phyloP scores from a whole-genome alignment of 345 rosid genomes.

The Sisymbrium irio region DNA sequence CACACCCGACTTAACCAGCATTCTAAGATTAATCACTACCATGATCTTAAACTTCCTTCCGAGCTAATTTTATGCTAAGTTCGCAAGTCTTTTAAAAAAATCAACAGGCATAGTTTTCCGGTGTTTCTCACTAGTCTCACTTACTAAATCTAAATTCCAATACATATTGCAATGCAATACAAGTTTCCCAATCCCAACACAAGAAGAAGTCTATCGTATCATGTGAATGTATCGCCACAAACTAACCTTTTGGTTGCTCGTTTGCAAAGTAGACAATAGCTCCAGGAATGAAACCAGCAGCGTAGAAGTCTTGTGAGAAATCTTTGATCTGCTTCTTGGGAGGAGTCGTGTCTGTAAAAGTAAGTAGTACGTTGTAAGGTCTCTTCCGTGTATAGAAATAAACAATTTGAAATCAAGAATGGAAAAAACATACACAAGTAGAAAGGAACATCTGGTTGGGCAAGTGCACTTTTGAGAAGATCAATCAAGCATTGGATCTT shows the following conservation, averaged over 20 bases:
- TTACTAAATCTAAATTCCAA: neutral
- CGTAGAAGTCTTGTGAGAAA: conserved; percentile 69
- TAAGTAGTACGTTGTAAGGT: neutral
- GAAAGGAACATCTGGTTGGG: conserved; percentile 67
- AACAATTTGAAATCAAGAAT: neutral
- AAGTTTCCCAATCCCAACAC: neutral
- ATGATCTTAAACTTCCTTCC: neutral
- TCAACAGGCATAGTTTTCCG: neutral
- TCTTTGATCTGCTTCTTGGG: conserved; percentile 82
- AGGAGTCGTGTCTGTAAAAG: conserved; percentile 75
- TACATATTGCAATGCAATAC: conserved; percentile 4
- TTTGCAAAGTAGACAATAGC: conserved; percentile 85
- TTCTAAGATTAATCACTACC: neutral
- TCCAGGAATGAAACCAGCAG: conserved; percentile 90
- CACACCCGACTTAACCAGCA: neutral
- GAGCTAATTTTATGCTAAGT: neutral
- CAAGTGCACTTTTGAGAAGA: conserved; percentile 58
- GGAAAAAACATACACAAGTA: conserved; percentile 59
- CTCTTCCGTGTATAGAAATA: neutral
- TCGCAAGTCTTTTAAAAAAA: neutral
- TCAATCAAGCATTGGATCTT: conserved; percentile 70
- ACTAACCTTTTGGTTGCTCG: conserved; percentile 60
- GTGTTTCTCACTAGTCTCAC: neutral
- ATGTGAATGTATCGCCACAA: neutral
- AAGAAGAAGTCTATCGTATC: neutral